These are phyloP conservation scores for Nannizziopsis arthrosporioides DNA, from an alignment of 2,329 filamentous ascomycete genomes.

Conservation along the genomic window DNA sequence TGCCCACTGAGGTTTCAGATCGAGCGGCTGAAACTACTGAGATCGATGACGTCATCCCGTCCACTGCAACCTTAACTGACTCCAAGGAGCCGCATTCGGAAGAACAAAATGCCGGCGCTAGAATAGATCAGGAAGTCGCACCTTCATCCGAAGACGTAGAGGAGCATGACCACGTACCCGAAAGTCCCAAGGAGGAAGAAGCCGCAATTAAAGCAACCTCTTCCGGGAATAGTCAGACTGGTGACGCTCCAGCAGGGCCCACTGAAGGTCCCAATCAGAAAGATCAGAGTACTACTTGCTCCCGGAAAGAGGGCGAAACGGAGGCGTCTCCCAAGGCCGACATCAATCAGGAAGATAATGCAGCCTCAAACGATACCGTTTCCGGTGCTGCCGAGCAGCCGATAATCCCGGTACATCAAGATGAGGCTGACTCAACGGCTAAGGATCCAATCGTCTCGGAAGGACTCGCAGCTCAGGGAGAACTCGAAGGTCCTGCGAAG, in stretches of 20 bases:
- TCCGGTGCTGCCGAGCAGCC: too few relatives aligned
- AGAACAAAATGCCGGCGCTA: slow-evolving; percentile 4
- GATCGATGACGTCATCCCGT: neutral
- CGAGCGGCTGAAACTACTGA: neutral
- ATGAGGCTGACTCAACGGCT: too few relatives aligned
- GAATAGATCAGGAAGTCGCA: slow-evolving; percentile 5
- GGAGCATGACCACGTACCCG: neutral
- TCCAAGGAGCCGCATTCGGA: neutral
- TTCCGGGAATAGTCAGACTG: neutral
- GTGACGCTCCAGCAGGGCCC: neutral
- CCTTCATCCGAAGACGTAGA: neutral
- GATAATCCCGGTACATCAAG: too few relatives aligned
- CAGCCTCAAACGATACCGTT: too few relatives aligned
- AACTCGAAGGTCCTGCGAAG: neutral
- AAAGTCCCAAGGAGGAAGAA: neutral
- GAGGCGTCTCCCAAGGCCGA: neutral
- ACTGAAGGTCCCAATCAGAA: neutral
- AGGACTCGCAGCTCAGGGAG: too few relatives aligned
- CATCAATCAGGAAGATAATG: neutral
- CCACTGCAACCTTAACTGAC: neutral
- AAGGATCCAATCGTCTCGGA: too few relatives aligned
- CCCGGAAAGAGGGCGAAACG: neutral
- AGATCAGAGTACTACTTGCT: too few relatives aligned
- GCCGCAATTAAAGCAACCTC: neutral
- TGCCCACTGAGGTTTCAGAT: neutral